phyloP scores from a whole-genome alignment of 345 rosid genomes.

The Rhodomyrtus tomentosa region DNA sequence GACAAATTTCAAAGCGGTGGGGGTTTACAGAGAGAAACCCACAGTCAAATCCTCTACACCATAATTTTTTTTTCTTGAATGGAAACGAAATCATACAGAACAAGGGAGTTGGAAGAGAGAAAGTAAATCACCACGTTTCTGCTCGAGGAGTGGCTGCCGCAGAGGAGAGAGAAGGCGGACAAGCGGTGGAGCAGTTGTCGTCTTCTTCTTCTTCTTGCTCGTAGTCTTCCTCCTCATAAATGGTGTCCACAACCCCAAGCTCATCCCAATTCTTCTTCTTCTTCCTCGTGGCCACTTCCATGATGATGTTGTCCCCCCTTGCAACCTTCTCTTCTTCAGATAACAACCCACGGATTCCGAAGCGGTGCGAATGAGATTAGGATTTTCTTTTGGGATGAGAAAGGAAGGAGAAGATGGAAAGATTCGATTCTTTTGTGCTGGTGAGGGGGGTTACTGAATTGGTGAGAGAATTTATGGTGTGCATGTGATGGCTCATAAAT shows the following conservation, averaged over 20 bases:
- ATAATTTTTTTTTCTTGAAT: background rate
- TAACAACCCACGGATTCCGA: constrained; percentile 1
- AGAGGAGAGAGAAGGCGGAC: constrained; percentile 10
- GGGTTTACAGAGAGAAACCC: background rate
- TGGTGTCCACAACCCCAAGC: constrained; percentile 65
- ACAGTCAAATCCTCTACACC: background rate
- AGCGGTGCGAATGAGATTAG: background rate
- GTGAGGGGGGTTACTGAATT: background rate
- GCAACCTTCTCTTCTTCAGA: background rate
- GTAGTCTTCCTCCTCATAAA: constrained; percentile 60
- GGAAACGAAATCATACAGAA: background rate
- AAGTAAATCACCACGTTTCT: constrained; percentile 37
- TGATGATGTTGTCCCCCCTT: background rate
- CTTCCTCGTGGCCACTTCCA: background rate
- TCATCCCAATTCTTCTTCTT: constrained; percentile 34
- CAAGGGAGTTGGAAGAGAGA: background rate
- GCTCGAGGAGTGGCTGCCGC: constrained; percentile 21
- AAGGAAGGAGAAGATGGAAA: background rate
- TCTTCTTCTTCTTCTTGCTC: constrained; percentile 4
- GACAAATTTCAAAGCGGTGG: background rate
- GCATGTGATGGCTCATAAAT: constrained; percentile 57
- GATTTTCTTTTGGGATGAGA: background rate
- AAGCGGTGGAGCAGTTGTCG: constrained; percentile 5
- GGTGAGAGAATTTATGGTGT: constrained; percentile 30
- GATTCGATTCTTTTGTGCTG: background rate